Evolutionary conservation across 1,284 basidiomycete species (phyloP).

Genomic region (Pseudozyma sp.): DNA sequence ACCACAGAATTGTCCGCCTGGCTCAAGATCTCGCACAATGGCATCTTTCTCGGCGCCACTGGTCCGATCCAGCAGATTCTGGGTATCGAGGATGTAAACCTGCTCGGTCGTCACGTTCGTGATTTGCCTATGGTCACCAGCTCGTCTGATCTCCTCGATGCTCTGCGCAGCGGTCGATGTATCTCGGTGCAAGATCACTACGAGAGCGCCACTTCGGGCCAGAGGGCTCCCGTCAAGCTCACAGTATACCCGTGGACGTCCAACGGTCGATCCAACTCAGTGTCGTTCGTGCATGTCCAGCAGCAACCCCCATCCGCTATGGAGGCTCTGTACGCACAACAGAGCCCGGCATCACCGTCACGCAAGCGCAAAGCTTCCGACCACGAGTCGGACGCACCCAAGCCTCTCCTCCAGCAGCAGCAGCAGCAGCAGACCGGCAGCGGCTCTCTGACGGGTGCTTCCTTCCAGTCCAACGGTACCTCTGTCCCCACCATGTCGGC

Average conservation of each 20-base stretch:
- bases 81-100: conserved; percentile 43
- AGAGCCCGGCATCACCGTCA: conserved; percentile 1
- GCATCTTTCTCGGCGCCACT: conserved; percentile 48
- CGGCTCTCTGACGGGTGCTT: conserved; percentile 28
- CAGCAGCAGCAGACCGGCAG: conserved; percentile 6
- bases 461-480: conserved; percentile 17
- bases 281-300: conserved; percentile 48
- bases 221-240: conserved; percentile 39
- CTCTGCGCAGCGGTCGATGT: conserved; percentile 34
- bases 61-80: conserved; percentile 47
- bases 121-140: conserved; percentile 52
- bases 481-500: conserved; percentile 34
- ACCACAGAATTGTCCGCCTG: conserved; percentile 32
- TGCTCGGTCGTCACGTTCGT: conserved; percentile 44
- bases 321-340: neutral
- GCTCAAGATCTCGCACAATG: conserved; percentile 52
- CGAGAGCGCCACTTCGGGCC: conserved; percentile 7
- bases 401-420: neutral
- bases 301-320: conserved; percentile 7
- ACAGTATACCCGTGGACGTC: conserved; percentile 56
- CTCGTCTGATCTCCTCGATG: conserved; percentile 46
- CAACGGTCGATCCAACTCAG: conserved; percentile 33
- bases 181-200: conserved; percentile 50
- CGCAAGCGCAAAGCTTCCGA: conserved; percentile 35
- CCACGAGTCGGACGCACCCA: neutral